Evolutionary conservation across 805 yeast species (phyloP).

Genomic region (Hanseniaspora jakobsenii): DNA sequence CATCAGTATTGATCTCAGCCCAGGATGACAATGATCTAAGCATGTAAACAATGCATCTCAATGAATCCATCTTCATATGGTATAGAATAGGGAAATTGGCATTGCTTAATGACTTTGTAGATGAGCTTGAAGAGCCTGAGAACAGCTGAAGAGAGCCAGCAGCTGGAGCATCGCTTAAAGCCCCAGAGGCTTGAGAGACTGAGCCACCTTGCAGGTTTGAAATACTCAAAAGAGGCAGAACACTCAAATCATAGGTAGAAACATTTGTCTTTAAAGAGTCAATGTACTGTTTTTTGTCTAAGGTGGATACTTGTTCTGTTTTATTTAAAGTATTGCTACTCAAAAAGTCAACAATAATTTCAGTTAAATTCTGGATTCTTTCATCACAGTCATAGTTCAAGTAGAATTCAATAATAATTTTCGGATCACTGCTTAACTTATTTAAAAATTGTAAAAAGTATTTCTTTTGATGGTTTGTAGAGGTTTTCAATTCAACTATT

Average conservation of each 20-base stretch:
- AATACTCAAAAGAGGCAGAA: slow-evolving; percentile 66
- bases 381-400: slow-evolving; percentile 90
- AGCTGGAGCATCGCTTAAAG: slow-evolving; percentile 33
- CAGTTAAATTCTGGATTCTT: slow-evolving; percentile 71
- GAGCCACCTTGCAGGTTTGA: slow-evolving; percentile 34
- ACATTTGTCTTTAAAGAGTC: slow-evolving; percentile 44
- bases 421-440: slow-evolving; percentile 74
- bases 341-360: slow-evolving; percentile 64
- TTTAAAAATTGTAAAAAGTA: slow-evolving; percentile 72
- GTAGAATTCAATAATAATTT: slow-evolving; percentile 82
- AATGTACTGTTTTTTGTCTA: slow-evolving; percentile 48
- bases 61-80: slow-evolving; percentile 69
- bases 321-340: slow-evolving; percentile 54
- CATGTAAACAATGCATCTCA: slow-evolving; percentile 70
- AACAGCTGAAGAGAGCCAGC: slow-evolving; percentile 16
- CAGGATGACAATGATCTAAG: slow-evolving; percentile 71
- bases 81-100: slow-evolving; percentile 62
- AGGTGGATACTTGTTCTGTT: slow-evolving; percentile 51
- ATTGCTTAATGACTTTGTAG: slow-evolving; percentile 16
- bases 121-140: slow-evolving; percentile 16
- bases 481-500: slow-evolving; percentile 78
- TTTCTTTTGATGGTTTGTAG: slow-evolving; percentile 86
- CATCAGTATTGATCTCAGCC: slow-evolving; percentile 49
- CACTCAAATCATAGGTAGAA: slow-evolving; percentile 60
- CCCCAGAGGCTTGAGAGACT: slow-evolving; percentile 21